These are phyloP conservation scores for Suhomyces faveliae DNA, from an alignment of 805 yeast genomes.

Conservation along the genomic window DNA sequence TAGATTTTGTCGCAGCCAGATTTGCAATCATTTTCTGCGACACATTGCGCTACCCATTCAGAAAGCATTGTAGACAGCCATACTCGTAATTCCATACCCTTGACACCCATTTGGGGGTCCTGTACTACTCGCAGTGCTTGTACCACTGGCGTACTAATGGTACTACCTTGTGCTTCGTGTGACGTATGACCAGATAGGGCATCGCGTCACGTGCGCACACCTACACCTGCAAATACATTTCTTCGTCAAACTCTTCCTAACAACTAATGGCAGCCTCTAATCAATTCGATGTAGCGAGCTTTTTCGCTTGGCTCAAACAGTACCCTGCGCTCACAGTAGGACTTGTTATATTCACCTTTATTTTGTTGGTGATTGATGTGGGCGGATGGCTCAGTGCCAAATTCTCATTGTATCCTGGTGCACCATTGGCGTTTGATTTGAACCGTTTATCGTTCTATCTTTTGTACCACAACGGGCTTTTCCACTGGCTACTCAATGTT, in stretches of 20 bases:
- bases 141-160: no score
- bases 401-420: slow-evolving; percentile 55
- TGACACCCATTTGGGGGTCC: no score
- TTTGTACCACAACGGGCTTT: slow-evolving; percentile 57
- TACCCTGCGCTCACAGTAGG: slow-evolving; percentile 66
- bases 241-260: background rate
- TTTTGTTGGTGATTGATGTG: slow-evolving; percentile 41
- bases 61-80: no score
- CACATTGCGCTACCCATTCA: no score
- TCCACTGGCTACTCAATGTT: slow-evolving; percentile 63
- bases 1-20: no score
- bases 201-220: background rate
- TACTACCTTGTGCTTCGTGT: no score
- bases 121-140: no score
- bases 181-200: background rate
- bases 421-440: slow-evolving; percentile 47
- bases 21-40: no score
- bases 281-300: slow-evolving; percentile 4
- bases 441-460: slow-evolving; percentile 69
- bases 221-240: background rate
- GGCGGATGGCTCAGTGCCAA: slow-evolving; percentile 26
- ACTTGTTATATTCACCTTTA: slow-evolving; percentile 50
- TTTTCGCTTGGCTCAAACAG: slow-evolving; percentile 9
- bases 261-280: slow-evolving; percentile 1
- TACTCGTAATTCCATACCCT: no score